Evolutionary conservation across 2,329 filamentous ascomycete species (phyloP), one percentile per base, ranked within the genome.

Genomic region (Pseudogymnoascus sp.): DNA sequence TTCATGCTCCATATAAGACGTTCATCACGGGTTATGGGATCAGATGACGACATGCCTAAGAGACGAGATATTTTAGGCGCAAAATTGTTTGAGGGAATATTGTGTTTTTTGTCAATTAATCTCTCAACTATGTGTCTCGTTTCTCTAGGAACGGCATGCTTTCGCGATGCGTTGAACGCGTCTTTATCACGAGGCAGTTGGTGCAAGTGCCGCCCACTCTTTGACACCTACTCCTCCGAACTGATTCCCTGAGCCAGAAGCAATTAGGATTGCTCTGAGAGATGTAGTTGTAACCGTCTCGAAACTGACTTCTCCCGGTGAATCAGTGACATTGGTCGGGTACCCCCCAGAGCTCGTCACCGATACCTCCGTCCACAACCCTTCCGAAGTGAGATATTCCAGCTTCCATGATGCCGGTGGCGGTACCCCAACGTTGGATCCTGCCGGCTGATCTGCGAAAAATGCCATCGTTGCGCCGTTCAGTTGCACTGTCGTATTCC

Each of bases 291-390:
- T 61, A 3, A 70, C 59, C 0, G 64, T 66, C 9, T 65, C 37
- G 30, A 73, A 73, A 28, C 63, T 62, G 7, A 72, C 68, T 64
- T 73, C 71, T 1, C 59, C 50, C 11, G 72, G 70, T 9, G 61
- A 60, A 30, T 71, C 65, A 11, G 67, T 70, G 4, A 67, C 69
- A 12, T 61, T 64, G 1, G 67, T 67, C 2, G 68, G 68, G 58
- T 72, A 73, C 1, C 62, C 64, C 12, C 63, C 62, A 11, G 59
- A 62, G 2, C 64, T 66, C n/a, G 61, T 62, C 1, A 71, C 67
- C 1, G 62, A 61, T 9, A 67, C 62, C 68, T 68, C 71, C 15
- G 59, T 60, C 20, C 63, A 58, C 15, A n/a, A 36, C 15, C 15
- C 53, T 18, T 11, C 14, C 8, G 41, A 47, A 6, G 14, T 28